Evolutionary conservation across 1,284 basidiomycete genomes (phyloP), one percentile per base, ranked within the genome.

Genomic region (Blastosporella zonata): DNA sequence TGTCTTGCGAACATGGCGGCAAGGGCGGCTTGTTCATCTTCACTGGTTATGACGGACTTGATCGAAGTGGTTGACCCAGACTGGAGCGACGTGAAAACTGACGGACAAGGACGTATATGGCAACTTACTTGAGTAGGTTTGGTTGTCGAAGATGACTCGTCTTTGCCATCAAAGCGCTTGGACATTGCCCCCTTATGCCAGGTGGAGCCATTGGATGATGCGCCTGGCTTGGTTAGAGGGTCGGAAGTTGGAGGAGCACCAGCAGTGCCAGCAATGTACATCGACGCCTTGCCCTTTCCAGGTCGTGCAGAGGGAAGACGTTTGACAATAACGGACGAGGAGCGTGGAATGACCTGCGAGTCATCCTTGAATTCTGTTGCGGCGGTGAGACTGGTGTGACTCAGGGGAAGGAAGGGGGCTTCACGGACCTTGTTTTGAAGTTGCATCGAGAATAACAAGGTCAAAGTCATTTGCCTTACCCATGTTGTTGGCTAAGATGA

Each of bases 391-490:
- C 12, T 23, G 21, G n/a, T 13, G 13, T 21, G 34, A 21, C 25
- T 38, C 3, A 2, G 6, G 13, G 17, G 5, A 9, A 40, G 21
- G 12, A n/a, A 20, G 22, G 18, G 20, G 2, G 20, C 13, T 6
- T 31, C 10, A 71, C 79, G 55, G 55, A 92, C 93, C 93, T 81
- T 95, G 89, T 55, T 90, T 87, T 9, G 87, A 85, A n/a, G 84
- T 81, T 45, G 82, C 75, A 63, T 97, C 93, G 63, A 85, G 89
- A 25, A 99, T 76, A 49, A 83, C 83, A 33, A 99, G 78, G 70
- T 99, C 97, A 75, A 99, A 98, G 67, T 99, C 97, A 64, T 89
- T 93, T 53, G 93, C 93, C 73, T 97, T 97, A 72, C 83, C 84
- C 62, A 99, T 86, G 68, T 91, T 95, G 69, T 97, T 97, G 65